Percentiles rank a stretch among this genome's conserved stretches.
Evolutionary conservation across 495 filamentous ascomycete genomes (phyloP).

Genomic region (Cercophora newfieldiana): DNA sequence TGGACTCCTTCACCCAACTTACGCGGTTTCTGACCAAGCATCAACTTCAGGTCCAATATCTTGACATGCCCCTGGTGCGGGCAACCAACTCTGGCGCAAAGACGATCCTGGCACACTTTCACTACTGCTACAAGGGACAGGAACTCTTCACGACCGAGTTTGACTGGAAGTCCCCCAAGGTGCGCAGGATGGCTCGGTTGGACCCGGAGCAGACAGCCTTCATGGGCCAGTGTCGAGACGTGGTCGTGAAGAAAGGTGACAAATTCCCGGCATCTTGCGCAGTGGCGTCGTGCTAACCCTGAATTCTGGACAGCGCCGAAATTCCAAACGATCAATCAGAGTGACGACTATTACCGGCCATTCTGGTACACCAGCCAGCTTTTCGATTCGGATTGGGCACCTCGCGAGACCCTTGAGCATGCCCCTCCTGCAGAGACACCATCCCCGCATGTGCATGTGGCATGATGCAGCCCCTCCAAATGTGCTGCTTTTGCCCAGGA

Average conservation of each 20-base stretch:
- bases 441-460: slow-evolving; percentile 20
- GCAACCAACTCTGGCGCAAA: slow-evolving; percentile 44
- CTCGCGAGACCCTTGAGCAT: slow-evolving; percentile 38
- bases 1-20: background rate
- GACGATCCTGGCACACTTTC: slow-evolving; percentile 46
- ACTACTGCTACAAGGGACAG: slow-evolving; percentile 44
- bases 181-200: slow-evolving; percentile 39
- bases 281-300: slow-evolving; percentile 1
- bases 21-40: background rate
- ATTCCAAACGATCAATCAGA: slow-evolving; percentile 34
- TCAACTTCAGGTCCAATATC: slow-evolving; percentile 40
- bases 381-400: slow-evolving; percentile 40
- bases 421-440: slow-evolving; percentile 14
- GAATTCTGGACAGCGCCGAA: slow-evolving; percentile 20
- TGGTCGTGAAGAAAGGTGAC: slow-evolving; percentile 32
- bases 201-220: slow-evolving; percentile 36
- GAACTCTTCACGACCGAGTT: slow-evolving; percentile 35
- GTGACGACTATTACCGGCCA: slow-evolving; percentile 31
- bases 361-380: slow-evolving; percentile 45
- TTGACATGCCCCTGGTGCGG: slow-evolving; percentile 44
- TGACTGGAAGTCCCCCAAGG: slow-evolving; percentile 33
- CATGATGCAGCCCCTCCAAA: slow-evolving; percentile 21
- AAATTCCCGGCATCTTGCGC: background rate
- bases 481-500: slow-evolving; percentile 10
- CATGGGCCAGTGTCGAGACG: slow-evolving; percentile 35